Percentiles rank a stretch among this genome's conserved stretches.
phyloP scores from a whole-genome alignment of 129 eudicot genomes.

The Tagetes patula region DNA sequence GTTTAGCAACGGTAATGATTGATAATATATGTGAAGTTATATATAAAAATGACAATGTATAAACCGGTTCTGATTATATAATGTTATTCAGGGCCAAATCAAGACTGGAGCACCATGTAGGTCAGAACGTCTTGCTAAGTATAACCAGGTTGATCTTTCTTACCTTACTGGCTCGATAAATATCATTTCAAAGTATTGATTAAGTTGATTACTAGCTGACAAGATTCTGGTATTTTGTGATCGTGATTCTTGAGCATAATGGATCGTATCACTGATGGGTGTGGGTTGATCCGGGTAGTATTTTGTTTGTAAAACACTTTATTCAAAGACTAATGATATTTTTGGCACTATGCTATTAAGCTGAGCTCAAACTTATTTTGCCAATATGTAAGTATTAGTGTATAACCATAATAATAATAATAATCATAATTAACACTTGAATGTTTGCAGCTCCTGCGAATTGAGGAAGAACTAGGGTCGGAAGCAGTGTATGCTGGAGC shows the following conservation, averaged over 20 bases:
- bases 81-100: conserved; percentile 70
- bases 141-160: conserved; percentile 62
- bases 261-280: background rate
- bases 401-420: background rate
- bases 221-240: background rate
- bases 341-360: background rate
- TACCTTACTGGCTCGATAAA: background rate
- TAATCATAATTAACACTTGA: background rate
- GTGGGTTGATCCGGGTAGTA: too few species aligned
- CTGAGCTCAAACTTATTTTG: too few species aligned
- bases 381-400: too few species aligned
- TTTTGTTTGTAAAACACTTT: background rate
- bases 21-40: background rate
- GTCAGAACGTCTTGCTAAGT: conserved; percentile 90
- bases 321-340: background rate
- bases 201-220: background rate
- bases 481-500: conserved; percentile 91
- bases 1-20: conserved; percentile 73
- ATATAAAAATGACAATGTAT: background rate
- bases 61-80: background rate
- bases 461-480: conserved; percentile 83
- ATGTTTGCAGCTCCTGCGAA: conserved; percentile 57
- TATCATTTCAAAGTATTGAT: background rate
- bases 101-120: conserved; percentile 99
- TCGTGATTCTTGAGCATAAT: background rate